Evolutionary conservation across 345 rosid genomes (phyloP), one percentile per base, ranked within the genome.

Genomic region (Balakata baccata): DNA sequence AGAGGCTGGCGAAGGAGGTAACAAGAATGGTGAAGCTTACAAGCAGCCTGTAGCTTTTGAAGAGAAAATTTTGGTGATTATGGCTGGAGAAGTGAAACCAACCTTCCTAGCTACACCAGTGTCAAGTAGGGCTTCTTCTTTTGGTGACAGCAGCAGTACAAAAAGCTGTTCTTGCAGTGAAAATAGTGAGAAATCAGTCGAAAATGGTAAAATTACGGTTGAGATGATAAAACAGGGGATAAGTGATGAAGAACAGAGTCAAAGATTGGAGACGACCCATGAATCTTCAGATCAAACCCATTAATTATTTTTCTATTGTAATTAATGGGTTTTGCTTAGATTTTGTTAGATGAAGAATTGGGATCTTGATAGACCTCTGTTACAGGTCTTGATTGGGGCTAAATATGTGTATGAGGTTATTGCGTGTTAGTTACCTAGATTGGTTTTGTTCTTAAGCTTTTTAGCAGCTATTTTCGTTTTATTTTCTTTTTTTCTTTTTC

Each of bases 71-170:
- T 64, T 91, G 78, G 98, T 94, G 50, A 88, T 94, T 52, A 92
- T 94, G 97, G 97, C 98, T 0, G 98, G 97, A 4, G 79, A 90
- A 67, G 75, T 76, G 3, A 89, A 92, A 65, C 92, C 97, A 4
- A 90, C 91, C 25, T 85, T 82, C 78, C 69, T 94, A 77, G 97
- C 98, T 5, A 94, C 95, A 0, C 97, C 93, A 34, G 69, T 81
- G 74, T 79, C 89, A 10, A 69, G 73, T 75, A 45, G 83, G 74
- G 82, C 85, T 12, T 82, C 87, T 37, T 82, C 82, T 38, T 85
- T 86, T 9, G 85, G 82, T 7, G 87, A 79, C 25, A 82, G 61
- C 51, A 68, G 72, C 8, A 87, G 73, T 41, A 53, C 81, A 0
- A 87, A 80, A 61, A 83, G 75, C 39, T 84, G 93, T 52, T 84